phyloP scores from a whole-genome alignment of 2,329 filamentous ascomycete genomes.

The Bipolaris sorokiniana region DNA sequence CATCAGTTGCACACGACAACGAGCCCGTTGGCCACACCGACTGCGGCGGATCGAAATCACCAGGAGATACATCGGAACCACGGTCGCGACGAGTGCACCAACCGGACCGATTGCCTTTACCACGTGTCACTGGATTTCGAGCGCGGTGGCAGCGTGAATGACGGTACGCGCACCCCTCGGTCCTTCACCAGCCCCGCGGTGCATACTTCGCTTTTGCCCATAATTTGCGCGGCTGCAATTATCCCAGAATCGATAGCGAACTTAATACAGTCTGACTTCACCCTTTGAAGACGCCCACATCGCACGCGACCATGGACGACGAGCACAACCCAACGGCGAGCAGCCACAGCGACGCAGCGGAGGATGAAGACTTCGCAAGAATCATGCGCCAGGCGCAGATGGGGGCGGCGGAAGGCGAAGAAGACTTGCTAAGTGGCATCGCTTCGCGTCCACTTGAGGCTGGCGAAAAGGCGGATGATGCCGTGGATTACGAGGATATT shows the following conservation, averaged over 20 bases:
- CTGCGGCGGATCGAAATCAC: slow-evolving; percentile 4
- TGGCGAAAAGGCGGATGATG: slow-evolving; percentile 87
- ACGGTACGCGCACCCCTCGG: slow-evolving; percentile 26
- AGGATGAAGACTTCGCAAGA: slow-evolving; percentile 32
- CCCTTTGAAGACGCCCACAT: slow-evolving; percentile 4
- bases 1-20: slow-evolving; percentile 29
- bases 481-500: slow-evolving; percentile 88
- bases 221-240: slow-evolving; percentile 8
- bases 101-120: neutral
- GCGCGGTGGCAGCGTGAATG: slow-evolving; percentile 28
- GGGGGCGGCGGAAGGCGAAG: slow-evolving; percentile 28
- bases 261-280: neutral
- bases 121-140: slow-evolving; percentile 3
- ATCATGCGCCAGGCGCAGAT: slow-evolving; percentile 29
- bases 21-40: slow-evolving; percentile 24
- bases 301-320: slow-evolving; percentile 36
- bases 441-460: slow-evolving; percentile 50
- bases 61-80: neutral
- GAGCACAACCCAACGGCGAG: slow-evolving; percentile 20
- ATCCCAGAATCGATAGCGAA: neutral
- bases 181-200: slow-evolving; percentile 22
- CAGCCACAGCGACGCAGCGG: slow-evolving; percentile 18
- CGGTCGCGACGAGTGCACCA: neutral
- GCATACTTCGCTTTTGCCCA: slow-evolving; percentile 19
- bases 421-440: slow-evolving; percentile 34